Evolutionary conservation across 345 rosid species (phyloP), one percentile per base, ranked within the genome.

Genomic region (Populus ilicifolia): DNA sequence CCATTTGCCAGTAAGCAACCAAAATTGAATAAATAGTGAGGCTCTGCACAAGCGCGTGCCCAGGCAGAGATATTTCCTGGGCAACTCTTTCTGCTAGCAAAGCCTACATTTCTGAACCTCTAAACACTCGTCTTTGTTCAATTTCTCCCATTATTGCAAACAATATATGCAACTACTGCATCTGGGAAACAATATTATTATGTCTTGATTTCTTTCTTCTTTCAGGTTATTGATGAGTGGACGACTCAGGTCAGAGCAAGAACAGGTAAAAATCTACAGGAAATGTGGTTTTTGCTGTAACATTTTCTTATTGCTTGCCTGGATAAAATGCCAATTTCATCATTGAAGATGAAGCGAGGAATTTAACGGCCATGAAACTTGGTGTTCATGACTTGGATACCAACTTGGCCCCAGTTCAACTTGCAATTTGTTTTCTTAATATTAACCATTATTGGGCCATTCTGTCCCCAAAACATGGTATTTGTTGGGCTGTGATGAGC

Each of bases 141-240:
- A 5, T 6, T 33, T 27, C 17, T 64, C 29, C 2, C 18, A n/a
- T 27, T 44, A 52, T 50, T 67, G 11, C 36, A 36, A 65, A 17
- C 18, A 27, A 50, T 56, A 13, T 11, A 10, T 65, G 4, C 25
- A 2, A 5, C 35, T 27, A 25, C 72, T 50, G 6, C 48, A 52
- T 69, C 29, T 44, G 39, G 29, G 59, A 20, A 35, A 7, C 71
- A 17, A 18, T 64, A 56, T 33, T 25, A 6, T 1, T 21, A 11
- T 18, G 11, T 39, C 41, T 38, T 35, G 1, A 16, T 50, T 27
- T 75, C 69, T 71, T 2, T 67, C 44, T 68, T 78, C 56, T 5
- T 74, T 82, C 89, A 95, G 99, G 79, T 92, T 43, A 87, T 90
- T 68, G 91, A 95, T 66, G 98, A 95, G 78, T 93, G 99, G 99